These are phyloP conservation scores for Dendrobium officinale DNA, from an alignment of 106 monocot genomes.

Conservation along the genomic window DNA sequence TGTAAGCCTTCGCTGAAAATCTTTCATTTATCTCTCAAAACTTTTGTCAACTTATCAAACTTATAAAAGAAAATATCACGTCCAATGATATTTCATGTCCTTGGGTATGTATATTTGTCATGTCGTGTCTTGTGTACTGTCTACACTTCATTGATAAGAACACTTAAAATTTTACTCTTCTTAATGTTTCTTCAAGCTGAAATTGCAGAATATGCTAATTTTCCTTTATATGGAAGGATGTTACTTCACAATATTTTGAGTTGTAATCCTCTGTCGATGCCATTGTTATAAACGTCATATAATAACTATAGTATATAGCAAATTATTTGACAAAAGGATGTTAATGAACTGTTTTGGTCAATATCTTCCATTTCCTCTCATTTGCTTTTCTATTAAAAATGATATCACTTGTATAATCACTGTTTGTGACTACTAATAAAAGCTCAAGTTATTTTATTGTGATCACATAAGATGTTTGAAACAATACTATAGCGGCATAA, in stretches of 20 bases:
- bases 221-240: background rate
- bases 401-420: background rate
- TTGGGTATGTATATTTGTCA: background rate
- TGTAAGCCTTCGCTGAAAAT: no score
- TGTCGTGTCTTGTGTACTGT: no score
- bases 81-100: background rate
- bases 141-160: background rate
- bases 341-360: background rate
- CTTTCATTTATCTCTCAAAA: no score
- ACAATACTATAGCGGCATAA: background rate
- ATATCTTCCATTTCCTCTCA: background rate
- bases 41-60: no score
- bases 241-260: background rate
- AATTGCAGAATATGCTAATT: background rate
- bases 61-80: background rate
- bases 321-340: background rate
- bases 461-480: background rate
- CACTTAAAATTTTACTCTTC: background rate
- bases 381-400: background rate
- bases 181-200: background rate
- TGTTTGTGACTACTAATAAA: background rate
- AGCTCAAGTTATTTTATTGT: background rate
- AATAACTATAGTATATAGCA: background rate
- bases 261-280: background rate
- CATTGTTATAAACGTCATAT: background rate